phyloP scores from a whole-genome alignment of 2,329 filamentous ascomycete genomes.

The Paecilomyces sp. region DNA sequence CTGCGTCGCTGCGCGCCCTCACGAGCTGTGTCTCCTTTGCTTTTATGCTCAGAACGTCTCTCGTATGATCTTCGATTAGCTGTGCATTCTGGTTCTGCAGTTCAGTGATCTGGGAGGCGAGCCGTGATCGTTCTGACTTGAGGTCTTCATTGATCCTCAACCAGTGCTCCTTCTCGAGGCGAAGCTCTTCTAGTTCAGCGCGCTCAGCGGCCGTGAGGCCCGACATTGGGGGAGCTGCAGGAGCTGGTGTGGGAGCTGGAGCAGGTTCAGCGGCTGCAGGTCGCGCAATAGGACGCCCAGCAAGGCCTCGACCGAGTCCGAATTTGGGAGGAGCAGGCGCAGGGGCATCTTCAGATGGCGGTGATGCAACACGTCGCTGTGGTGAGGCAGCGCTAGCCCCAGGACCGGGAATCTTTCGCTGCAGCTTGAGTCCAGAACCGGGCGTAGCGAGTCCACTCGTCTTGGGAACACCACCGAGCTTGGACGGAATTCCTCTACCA shows the following conservation, averaged over 20 bases:
- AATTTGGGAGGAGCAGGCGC: constrained; percentile 45
- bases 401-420: constrained; percentile 37
- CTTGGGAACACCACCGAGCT: constrained; percentile 36
- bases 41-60: constrained; percentile 92
- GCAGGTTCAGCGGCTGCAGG: constrained; percentile 41
- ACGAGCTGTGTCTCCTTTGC: constrained; percentile 97
- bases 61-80: constrained; percentile 92
- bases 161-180: constrained; percentile 73
- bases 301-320: constrained; percentile 68
- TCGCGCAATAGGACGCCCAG: constrained; percentile 77
- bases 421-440: constrained; percentile 34
- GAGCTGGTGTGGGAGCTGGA: constrained; percentile 27
- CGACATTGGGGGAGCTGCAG: constrained; percentile 50
- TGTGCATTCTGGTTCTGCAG: constrained; percentile 95
- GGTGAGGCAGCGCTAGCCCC: constrained; percentile 32
- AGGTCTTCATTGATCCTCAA: constrained; percentile 70
- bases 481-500: constrained; percentile 37
- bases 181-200: constrained; percentile 85
- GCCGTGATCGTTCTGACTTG: constrained; percentile 70
- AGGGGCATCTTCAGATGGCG: constrained; percentile 38
- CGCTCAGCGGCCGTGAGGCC: constrained; percentile 73
- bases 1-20: constrained; percentile 79
- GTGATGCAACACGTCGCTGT: constrained; percentile 37
- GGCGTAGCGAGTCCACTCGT: constrained; percentile 35
- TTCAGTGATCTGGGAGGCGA: constrained; percentile 83